Percentiles rank a stretch among this genome's conserved stretches.
Conservation (phyloP, 148 eudicot genomes). For the Fallopia convolvulus region DNA sequence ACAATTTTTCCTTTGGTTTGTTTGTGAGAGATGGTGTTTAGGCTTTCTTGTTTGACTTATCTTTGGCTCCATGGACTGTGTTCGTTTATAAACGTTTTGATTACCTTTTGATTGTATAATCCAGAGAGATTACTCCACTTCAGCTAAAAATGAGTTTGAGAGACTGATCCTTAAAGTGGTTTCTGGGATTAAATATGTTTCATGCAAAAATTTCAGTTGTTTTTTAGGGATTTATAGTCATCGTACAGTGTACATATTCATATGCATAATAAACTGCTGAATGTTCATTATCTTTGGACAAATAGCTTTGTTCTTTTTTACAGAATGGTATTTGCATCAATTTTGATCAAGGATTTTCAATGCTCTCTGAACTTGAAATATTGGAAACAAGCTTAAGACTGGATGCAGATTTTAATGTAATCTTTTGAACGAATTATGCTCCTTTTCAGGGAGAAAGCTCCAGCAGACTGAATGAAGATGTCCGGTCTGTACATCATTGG, state of each 20-base stretch:
- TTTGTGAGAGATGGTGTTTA: background rate
- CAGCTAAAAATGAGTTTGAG: background rate
- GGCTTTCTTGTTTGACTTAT: background rate
- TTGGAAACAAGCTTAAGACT: too few species aligned
- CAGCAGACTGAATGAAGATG: conserved; percentile 11
- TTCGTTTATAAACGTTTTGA: background rate
- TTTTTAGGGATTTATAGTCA: too few species aligned
- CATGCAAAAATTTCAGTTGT: too few species aligned
- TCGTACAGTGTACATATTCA: background rate
- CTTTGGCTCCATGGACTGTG: background rate
- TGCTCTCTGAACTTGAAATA: background rate
- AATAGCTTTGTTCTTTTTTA: too few species aligned
- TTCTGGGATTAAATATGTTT: too few species aligned
- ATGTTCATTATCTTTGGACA: too few species aligned
- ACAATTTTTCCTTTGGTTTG: background rate
- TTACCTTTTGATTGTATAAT: too few species aligned
- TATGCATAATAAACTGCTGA: too few species aligned
- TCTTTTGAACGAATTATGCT: background rate
- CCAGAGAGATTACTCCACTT: background rate
- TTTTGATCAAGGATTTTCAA: background rate
- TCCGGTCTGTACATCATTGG: conserved; percentile 37
- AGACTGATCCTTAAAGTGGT: background rate
- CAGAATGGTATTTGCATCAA: background rate
- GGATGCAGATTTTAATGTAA: background rate
- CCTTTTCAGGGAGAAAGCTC: conserved; percentile 2